Evolutionary conservation across 2,329 filamentous ascomycete genomes (phyloP).

Genomic region (Berkeleyomyces rouxiae): DNA sequence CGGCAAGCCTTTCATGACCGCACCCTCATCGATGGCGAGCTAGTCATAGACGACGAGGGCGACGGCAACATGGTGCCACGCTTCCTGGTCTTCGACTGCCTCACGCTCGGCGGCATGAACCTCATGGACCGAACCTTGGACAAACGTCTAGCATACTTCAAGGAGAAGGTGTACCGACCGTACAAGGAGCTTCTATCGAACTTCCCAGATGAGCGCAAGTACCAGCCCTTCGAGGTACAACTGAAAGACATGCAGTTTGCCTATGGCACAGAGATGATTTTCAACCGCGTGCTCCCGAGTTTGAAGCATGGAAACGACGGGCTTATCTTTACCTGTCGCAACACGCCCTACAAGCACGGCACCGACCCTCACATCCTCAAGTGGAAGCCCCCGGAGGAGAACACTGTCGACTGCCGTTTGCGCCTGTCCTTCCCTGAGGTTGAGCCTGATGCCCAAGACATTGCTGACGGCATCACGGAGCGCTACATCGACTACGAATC

Average conservation of each 20-base stretch:
- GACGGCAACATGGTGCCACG: slow-evolving; percentile 54
- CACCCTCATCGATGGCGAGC: slow-evolving; percentile 81
- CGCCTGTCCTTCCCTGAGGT: slow-evolving; percentile 56
- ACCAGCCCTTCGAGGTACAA: slow-evolving; percentile 64
- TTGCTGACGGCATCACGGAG: slow-evolving; percentile 45
- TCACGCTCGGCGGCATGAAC: slow-evolving; percentile 61
- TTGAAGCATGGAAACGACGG: slow-evolving; percentile 91
- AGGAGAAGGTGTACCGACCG: slow-evolving; percentile 56
- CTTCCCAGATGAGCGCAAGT: slow-evolving; percentile 51
- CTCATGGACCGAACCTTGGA: slow-evolving; percentile 68
- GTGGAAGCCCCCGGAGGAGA: slow-evolving; percentile 93
- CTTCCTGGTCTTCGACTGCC: slow-evolving; percentile 86
- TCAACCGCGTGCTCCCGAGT: slow-evolving; percentile 65
- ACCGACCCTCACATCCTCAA: slow-evolving; percentile 91
- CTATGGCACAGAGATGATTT: slow-evolving; percentile 86
- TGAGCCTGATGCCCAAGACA: slow-evolving; percentile 51
- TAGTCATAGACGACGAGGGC: slow-evolving; percentile 66
- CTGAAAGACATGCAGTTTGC: slow-evolving; percentile 81
- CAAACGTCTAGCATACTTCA: slow-evolving; percentile 77
- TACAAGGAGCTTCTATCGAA: slow-evolving; percentile 46
- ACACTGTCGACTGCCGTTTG: slow-evolving; percentile 84
- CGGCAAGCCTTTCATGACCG: slow-evolving; percentile 53
- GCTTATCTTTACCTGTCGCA: slow-evolving; percentile 91
- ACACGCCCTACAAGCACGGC: slow-evolving; percentile 70
- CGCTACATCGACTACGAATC: slow-evolving; percentile 65